Evolutionary conservation across 768 basidiomycete genomes (phyloP), one percentile per base, ranked within the genome.

Genomic region (Termitomyces sp.): DNA sequence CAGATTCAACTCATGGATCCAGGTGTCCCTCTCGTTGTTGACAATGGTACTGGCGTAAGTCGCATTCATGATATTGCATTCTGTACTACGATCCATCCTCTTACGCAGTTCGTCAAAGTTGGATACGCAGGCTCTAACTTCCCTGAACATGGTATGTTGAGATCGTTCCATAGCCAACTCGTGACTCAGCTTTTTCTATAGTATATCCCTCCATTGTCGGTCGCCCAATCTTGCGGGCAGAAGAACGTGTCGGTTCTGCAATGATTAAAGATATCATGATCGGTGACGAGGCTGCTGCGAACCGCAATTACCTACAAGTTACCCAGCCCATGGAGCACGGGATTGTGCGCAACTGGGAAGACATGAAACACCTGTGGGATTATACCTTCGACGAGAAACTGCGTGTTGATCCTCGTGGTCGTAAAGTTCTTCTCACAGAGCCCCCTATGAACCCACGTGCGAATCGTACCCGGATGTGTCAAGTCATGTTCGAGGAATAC

Each of bases 311-410:
- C 76, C 86, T 99, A 41, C 95, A 98, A 74, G 82, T 99, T 36
- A 92, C 94, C 0, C 97, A 98, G 67, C 97, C 97, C 1, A 94
- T 99, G 92, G 97, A 99, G 70, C 97, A 99, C 71, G 97, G 97
- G 42, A 98, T 99, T 74, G 88, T 99, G 47, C 88, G 90, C 65
- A 98, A 98, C 74, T 99, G 97, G 97, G 92, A 94, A 69, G 97
- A 99, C 73, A 99, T 98, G 97, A 88, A 88, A 68, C 84, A 93
- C 66, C 80, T 98, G 18, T 99, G 97, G 97, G 87, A 99, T 71
- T 98, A 98, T 73, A 99, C 97, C 0, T 99, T 99, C 70, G 78
- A 92, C 64, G 94, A 97, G 77, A 98, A 98, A 76, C 83, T 99
- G 63, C 82, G 85, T 67, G 79, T 98, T 61, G 88, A 98, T 67